Evolutionary conservation across 2,329 filamentous ascomycete genomes (phyloP).

Genomic region (Dactylellina parvicollis): DNA sequence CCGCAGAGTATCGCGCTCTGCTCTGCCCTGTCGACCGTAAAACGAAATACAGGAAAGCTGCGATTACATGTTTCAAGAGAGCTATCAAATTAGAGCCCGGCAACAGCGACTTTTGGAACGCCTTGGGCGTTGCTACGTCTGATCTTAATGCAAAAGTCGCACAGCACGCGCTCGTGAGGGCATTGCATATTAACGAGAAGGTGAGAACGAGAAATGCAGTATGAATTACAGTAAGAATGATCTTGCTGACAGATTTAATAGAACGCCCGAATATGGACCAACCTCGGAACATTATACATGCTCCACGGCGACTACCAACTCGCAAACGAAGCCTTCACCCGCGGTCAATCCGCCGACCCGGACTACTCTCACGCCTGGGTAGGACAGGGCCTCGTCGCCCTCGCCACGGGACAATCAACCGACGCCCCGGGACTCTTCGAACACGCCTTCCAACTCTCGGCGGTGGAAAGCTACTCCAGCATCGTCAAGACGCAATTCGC

Average conservation of each 20-base stretch:
- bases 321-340: constrained; percentile 89
- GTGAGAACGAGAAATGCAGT: too few relatives aligned
- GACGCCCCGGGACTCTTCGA: constrained; percentile 88
- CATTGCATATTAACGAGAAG: constrained; percentile 86
- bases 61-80: constrained; percentile 90
- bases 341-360: constrained; percentile 91
- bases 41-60: constrained; percentile 77
- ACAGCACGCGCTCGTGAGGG: constrained; percentile 92
- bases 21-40: constrained; percentile 68
- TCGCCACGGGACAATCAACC: constrained; percentile 74
- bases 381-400: constrained; percentile 86
- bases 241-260: constrained; percentile 59
- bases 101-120: constrained; percentile 97
- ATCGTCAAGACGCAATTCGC: constrained; percentile 80
- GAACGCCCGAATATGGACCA: constrained; percentile 86
- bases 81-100: constrained; percentile 94
- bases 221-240: too few relatives aligned
- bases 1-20: constrained; percentile 87
- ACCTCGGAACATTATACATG: constrained; percentile 85
- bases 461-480: constrained; percentile 70
- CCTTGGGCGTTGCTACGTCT: constrained; percentile 88
- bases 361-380: constrained; percentile 94
- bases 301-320: constrained; percentile 83
- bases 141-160: constrained; percentile 85
- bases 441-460: constrained; percentile 92